Base-by-base conservation (phyloP, 2,329 filamentous ascomycete species). In the Fonsecaea monophora region DNA sequence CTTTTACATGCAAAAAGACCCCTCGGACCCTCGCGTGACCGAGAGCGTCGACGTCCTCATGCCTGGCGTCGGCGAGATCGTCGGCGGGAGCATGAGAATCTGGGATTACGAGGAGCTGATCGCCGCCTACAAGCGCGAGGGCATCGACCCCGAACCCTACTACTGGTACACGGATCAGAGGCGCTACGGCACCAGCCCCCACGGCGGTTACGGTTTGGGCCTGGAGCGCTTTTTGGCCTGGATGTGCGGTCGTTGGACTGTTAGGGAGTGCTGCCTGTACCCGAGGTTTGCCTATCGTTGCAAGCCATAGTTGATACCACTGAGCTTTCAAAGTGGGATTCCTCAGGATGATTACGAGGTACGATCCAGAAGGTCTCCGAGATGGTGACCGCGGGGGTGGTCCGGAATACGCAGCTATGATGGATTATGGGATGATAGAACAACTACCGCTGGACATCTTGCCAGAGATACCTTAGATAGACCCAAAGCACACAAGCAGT, bases 151-250 rank as follows among this genome's bases (percentile, higher is more conserved):
- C 21, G 87, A 86, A 73, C 89, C 90, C 54, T 98, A 98, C 82
- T 98, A 96, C 85, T 99, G 95, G 95, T 99, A 98, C 83, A 96
- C 93, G 37, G 95, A 97, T 82, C 93, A 97, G 86, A 86, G 94
- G 77, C 96, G 95, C 80, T 97, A 98, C 77, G 95, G 95, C 64
- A 93, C 91, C 62, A 93, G 91, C 53, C 92, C 93, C 34, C 94
- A 98, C 80, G 93, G 93, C 70, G 94, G 94, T 63, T 98, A 97
- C 78, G 94, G 94, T 61, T 85, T 99, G 57, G 95, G 95, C 73
- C 85, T 97, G 60, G 94, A 98, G 84, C 88, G 94, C 55, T 89
- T 89, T 81, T 79, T 90, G 58, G 87, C 87, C 56, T 90, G 87
- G 87, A 77, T 90, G 76, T 89, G 87, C 77, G 87, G 85, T 72